These are phyloP conservation scores for Aspergillus nomiae DNA, from an alignment of 2,329 filamentous ascomycete genomes.

Conservation along the genomic window DNA sequence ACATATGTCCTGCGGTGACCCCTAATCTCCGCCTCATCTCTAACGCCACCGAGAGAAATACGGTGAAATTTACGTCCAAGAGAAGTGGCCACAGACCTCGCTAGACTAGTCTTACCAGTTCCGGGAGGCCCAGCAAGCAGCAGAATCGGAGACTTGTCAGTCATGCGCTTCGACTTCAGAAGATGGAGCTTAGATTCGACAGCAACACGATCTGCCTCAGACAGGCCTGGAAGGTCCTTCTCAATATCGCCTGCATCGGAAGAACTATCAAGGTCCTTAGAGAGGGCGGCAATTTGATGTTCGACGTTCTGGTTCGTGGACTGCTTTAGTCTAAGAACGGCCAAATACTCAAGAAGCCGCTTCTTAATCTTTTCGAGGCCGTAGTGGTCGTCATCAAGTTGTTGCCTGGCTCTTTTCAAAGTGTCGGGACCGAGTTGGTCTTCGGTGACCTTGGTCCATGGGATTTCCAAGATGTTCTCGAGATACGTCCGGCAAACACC, in stretches of 20 bases:
- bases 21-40: slow-evolving; percentile 95
- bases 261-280: slow-evolving; percentile 47
- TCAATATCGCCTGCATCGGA: slow-evolving; percentile 49
- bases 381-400: slow-evolving; percentile 95
- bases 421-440: slow-evolving; percentile 84
- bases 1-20: slow-evolving; percentile 96
- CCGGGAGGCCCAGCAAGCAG: slow-evolving; percentile 91
- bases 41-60: slow-evolving; percentile 91
- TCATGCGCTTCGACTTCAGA: slow-evolving; percentile 78
- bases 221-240: slow-evolving; percentile 57
- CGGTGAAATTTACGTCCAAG: slow-evolving; percentile 94
- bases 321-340: slow-evolving; percentile 94
- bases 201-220: slow-evolving; percentile 49
- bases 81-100: slow-evolving; percentile 87
- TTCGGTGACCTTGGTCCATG: slow-evolving; percentile 82
- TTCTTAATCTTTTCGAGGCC: slow-evolving; percentile 98
- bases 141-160: slow-evolving; percentile 94
- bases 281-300: slow-evolving; percentile 65
- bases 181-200: slow-evolving; percentile 69
- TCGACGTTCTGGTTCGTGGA: slow-evolving; percentile 82
- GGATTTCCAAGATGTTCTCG: slow-evolving; percentile 90
- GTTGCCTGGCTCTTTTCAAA: slow-evolving; percentile 75
- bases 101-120: slow-evolving; percentile 93
- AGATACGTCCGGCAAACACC: slow-evolving; percentile 91
- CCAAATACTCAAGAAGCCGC: slow-evolving; percentile 89